Evolutionary conservation across 192 early-diverging fungal species (phyloP), one percentile per base, ranked within the genome.

Genomic region (Geranomyces michiganensis): DNA sequence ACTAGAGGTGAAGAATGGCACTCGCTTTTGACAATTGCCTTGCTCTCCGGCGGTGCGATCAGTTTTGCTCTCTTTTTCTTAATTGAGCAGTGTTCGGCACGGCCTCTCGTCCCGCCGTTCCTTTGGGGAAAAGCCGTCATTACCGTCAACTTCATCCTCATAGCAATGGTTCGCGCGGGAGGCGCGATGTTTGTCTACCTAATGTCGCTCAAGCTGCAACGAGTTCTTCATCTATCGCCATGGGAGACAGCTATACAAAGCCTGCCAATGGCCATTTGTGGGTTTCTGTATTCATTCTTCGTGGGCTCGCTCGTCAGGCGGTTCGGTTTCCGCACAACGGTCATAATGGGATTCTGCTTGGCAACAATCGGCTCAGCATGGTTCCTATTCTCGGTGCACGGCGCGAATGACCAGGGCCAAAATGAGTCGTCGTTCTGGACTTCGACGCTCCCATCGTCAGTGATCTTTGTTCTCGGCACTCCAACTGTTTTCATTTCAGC

Each of bases 401-500:
- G 55, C 30, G 2, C 55, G 19, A 30, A 56, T 56, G 55, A 56
- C 4, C 24, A 56, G 10, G 55, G 55, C 1, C 24, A 56, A 9
- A 56, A 56, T 56, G 17, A 24, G 26, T 56, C 55, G 30, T 56
- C 55, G 8, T 56, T 56, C 19, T 56, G 55, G 55, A 56, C 55
- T 24, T 56, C 55, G 24, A 56, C 55, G 26, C 30, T 56, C 30
- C 55, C 55, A 8, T 56, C 55, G 24, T 29, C 26, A 29, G 55
- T 56, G 55, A 30, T 56, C 7, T 56, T 56, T 1, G 55, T 56
- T 30, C 55, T 56, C 19, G 55, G 55, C 24, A 56, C 55, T 56
- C 55, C 55, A 12, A 56, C 30, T 24, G 55, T 56, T 24, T 56
- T 56, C 55, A 56, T 56, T 56, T 56, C 55, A 56, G 55, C 55